Conservation (phyloP, 139 green algal species). For the Eudorina sp. region DNA sequence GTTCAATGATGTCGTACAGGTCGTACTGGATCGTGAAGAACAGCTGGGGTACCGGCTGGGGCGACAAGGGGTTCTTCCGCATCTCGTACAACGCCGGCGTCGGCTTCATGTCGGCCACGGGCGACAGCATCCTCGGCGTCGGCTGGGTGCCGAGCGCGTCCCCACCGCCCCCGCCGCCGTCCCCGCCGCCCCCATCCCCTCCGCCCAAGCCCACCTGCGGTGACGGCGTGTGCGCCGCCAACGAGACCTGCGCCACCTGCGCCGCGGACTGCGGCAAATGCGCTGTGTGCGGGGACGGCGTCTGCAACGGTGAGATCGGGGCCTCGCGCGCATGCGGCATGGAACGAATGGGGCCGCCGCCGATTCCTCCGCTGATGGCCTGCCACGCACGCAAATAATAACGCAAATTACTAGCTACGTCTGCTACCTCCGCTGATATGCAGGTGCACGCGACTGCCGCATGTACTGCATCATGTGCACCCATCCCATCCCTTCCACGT, state of each 20-base stretch:
- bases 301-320: conserved; percentile 12
- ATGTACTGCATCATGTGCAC: too few species aligned
- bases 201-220: neutral
- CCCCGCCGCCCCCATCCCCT: neutral
- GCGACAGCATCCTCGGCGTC: conserved; percentile 5
- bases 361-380: too few species aligned
- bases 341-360: too few species aligned
- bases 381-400: too few species aligned
- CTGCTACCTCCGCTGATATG: too few species aligned
- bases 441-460: too few species aligned
- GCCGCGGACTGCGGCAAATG: neutral
- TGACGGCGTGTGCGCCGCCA: neutral
- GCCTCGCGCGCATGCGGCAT: too few species aligned
- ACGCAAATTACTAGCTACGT: too few species aligned
- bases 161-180: neutral
- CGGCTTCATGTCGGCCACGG: neutral
- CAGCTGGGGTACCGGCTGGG: conserved; percentile 91
- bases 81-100: conserved; percentile 17
- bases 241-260: conserved; percentile 19
- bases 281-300: neutral
- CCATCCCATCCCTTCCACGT: too few species aligned
- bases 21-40: conserved; percentile 97
- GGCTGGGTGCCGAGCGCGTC: neutral
- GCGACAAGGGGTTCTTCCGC: conserved; percentile 88
- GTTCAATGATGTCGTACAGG: neutral